These are phyloP conservation scores for Xylariaceae sp. DNA, from an alignment of 2,329 filamentous ascomycete species.

Conservation along the genomic window DNA sequence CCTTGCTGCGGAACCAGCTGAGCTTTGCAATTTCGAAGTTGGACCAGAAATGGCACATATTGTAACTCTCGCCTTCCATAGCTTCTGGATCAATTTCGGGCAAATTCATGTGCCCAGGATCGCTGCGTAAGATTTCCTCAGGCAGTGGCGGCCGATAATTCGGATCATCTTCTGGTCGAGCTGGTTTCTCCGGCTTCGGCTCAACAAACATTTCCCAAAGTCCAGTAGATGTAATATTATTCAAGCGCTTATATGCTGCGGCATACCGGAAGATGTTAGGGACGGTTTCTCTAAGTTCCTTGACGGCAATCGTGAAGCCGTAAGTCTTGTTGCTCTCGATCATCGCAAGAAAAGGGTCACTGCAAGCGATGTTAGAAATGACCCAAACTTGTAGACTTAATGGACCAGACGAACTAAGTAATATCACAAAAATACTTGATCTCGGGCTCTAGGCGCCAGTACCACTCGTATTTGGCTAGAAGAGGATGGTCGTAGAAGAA, in stretches of 20 bases:
- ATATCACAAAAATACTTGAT: constrained; percentile 99
- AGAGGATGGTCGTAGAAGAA: constrained; percentile 98
- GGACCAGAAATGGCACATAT: constrained; percentile 99
- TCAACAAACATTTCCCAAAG: constrained; percentile 99
- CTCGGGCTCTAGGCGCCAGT: constrained; percentile 98
- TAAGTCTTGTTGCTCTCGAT: constrained; percentile 94
- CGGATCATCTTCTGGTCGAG: constrained; percentile 61
- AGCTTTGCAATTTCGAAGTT: constrained; percentile 98
- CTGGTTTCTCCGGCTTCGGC: constrained; percentile 63
- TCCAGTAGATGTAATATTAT: constrained; percentile 88
- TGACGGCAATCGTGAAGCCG: constrained; percentile 97
- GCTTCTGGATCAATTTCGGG: constrained; percentile 84
- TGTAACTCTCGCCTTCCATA: constrained; percentile 98
- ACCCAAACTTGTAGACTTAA: neutral
- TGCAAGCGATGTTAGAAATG: constrained; percentile 41
- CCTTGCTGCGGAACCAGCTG: constrained; percentile 95
- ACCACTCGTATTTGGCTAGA: constrained; percentile 97
- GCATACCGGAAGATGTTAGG: constrained; percentile 99
- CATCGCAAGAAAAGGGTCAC: constrained; percentile 96
- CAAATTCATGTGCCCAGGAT: constrained; percentile 70
- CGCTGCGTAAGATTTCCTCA: constrained; percentile 78
- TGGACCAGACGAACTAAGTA: constrained; percentile 72
- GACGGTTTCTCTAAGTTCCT: constrained; percentile 95
- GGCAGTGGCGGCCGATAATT: constrained; percentile 71
- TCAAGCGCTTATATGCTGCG: constrained; percentile 92